phyloP scores from a whole-genome alignment of 805 yeast genomes.

The Saccharomycopsis lassenensis region DNA sequence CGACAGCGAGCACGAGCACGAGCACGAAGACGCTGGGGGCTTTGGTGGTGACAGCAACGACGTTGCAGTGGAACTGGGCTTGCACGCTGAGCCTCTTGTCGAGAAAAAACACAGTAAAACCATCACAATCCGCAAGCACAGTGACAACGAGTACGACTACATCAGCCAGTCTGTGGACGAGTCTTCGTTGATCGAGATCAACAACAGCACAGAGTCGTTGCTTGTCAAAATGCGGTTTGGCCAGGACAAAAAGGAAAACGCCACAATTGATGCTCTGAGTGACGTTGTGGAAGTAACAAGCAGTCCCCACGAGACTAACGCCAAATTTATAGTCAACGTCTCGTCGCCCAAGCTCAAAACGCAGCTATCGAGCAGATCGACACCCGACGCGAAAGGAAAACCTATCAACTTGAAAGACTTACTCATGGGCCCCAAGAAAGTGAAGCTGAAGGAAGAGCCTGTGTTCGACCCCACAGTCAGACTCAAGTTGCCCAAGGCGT shows the following conservation, averaged over 20 bases:
- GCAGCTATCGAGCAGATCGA: constrained; percentile 2
- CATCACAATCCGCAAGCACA: too few relatives aligned
- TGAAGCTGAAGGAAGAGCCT: neutral
- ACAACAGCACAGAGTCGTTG: constrained; percentile 2
- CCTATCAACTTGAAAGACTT: constrained; percentile 1
- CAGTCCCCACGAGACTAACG: neutral
- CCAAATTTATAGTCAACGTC: neutral
- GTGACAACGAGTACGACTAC: too few relatives aligned
- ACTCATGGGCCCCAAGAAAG: constrained; percentile 2
- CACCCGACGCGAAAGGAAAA: neutral
- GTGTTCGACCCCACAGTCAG: neutral
- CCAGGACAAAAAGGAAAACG: neutral
- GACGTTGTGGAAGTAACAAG: neutral
- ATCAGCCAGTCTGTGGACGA: too few relatives aligned
- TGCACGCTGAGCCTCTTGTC: too few relatives aligned
- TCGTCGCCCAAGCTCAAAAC: constrained; percentile 5
- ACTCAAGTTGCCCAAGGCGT: constrained; percentile 5
- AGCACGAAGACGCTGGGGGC: too few relatives aligned
- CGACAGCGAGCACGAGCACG: too few relatives aligned
- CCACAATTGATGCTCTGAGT: neutral
- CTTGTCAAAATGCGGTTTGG: constrained; percentile 1
- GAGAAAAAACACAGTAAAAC: too few relatives aligned
- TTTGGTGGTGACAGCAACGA: too few relatives aligned
- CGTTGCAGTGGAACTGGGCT: too few relatives aligned
- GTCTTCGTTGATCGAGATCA: too few relatives aligned